Base-by-base conservation (phyloP, 164 flowering plant genomes). In the Vitis rupestris region DNA sequence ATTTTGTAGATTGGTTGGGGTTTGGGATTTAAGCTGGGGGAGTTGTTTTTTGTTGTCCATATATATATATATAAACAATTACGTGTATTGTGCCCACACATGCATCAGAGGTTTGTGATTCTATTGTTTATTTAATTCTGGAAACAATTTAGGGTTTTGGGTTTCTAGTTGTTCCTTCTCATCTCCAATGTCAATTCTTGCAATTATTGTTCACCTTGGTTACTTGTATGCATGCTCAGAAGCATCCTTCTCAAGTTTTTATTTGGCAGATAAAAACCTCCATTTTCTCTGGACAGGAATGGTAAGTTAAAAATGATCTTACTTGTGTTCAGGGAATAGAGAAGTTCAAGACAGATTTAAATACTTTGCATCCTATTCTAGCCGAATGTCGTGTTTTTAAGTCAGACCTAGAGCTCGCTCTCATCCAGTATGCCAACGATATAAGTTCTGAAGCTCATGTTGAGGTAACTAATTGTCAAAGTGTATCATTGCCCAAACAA, bases 371-470 rank as follows among this genome's bases (percentile, higher is more conserved):
- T 85, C 95, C 97, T 48, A 82, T 90, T 71, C 75, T 94, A 79
- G 81, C 90, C 57, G 98, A 92, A 78, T 90, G 98, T 56, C 93
- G 97, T 68, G 88, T 87, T 62, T n/a, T 82, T 12, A 94, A 92
- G 83, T 83, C 95, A 27, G 82, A 76, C 8, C 16, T 89, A 81
- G 98, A 94, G 83, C 92, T 94, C 82, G 81, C 84, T 64, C 78
- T 92, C 59, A 90, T 94, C 70, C 93, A 92, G 77, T 92, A 79
- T 86, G 97, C 97, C 23, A 94, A 89, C 74, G 92, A 90, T 75
- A 86, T 92, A 77, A 94, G 98, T 80, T 94, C 97, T 68, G 97
- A 90, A 82, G 98, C 98, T 78, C 98, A 94, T 80, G 75, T 92
- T 59, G 87, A 89, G 97, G 98, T 94, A 78, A 66, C 30, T 23